phyloP scores from a whole-genome alignment of 2,329 filamentous ascomycete genomes.

The Penicillium sp. region DNA sequence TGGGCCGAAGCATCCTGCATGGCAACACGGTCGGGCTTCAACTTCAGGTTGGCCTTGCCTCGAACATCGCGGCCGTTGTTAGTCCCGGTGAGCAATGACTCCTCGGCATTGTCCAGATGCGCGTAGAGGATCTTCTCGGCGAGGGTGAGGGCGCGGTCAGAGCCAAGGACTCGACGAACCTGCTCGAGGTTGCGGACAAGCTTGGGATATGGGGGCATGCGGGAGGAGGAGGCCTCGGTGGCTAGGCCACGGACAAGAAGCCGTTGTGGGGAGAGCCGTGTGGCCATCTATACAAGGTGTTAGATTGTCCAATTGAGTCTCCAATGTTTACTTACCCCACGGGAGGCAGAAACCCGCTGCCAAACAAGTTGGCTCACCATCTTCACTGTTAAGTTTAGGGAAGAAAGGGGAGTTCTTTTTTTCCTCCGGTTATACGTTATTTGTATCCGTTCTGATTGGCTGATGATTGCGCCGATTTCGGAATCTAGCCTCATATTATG shows the following conservation, averaged over 20 bases:
- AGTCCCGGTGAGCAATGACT: constrained; percentile 78
- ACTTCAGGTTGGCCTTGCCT: constrained; percentile 87
- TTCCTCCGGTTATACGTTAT: constrained; percentile 21
- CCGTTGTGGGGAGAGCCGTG: constrained; percentile 35
- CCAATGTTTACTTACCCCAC: constrained; percentile 32
- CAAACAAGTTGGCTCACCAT: constrained; percentile 44
- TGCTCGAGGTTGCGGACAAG: constrained; percentile 73
- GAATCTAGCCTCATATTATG: constrained; percentile 9
- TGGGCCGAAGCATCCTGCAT: constrained; percentile 99
- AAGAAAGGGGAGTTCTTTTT: constrained; percentile 17
- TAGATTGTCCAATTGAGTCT: constrained; percentile 7
- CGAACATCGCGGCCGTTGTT: constrained; percentile 80
- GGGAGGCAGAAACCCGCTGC: constrained; percentile 39
- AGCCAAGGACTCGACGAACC: constrained; percentile 70
- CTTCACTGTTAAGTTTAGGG: constrained; percentile 16
- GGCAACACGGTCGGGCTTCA: constrained; percentile 94
- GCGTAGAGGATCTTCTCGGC: constrained; percentile 99
- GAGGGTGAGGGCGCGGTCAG: constrained; percentile 67
- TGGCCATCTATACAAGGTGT: constrained; percentile 29
- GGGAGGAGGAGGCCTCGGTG: constrained; percentile 47
- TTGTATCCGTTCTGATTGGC: constrained; percentile 23
- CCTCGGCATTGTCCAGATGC: constrained; percentile 85
- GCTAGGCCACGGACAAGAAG: constrained; percentile 34
- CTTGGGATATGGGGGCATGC: constrained; percentile 76
- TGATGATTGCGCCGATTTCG: constrained; percentile 20